Conservation (phyloP, 1,284 basidiomycete species). For the Melampsora occidentalis region DNA sequence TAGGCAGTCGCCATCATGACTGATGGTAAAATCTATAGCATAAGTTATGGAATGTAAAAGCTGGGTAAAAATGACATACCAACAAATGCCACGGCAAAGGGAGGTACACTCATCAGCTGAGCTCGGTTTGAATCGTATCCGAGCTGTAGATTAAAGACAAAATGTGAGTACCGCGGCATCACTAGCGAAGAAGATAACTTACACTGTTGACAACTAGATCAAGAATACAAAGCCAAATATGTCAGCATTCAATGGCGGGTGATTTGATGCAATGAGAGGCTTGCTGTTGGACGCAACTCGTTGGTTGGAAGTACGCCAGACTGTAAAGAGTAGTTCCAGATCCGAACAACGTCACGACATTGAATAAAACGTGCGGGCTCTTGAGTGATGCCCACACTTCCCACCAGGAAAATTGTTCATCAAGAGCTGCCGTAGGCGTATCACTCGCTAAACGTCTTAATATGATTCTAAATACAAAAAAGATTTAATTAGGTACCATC, state of each 20-base stretch:
- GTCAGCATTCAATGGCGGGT: not conserved
- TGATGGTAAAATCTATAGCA: not conserved
- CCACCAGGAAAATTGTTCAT: constrained; percentile 19
- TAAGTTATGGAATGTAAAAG: not conserved
- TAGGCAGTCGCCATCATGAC: constrained; percentile 35
- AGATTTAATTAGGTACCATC: not conserved
- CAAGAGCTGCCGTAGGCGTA: not conserved
- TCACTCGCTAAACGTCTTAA: constrained; percentile 16
- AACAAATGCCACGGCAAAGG: constrained; percentile 25
- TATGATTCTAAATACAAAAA: constrained; percentile 8
- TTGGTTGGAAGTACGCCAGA: constrained; percentile 39
- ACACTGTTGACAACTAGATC: constrained; percentile 7
- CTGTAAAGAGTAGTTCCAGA: constrained; percentile 26
- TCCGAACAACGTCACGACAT: constrained; percentile 31
- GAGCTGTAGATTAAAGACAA: constrained; percentile 6
- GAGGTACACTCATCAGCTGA: constrained; percentile 39
- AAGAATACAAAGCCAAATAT: not conserved
- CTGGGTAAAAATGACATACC: not conserved
- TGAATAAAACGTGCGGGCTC: constrained; percentile 38
- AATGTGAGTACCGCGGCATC: not conserved
- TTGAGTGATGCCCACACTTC: constrained; percentile 26
- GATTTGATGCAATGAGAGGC: not conserved
- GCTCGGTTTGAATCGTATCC: constrained; percentile 22
- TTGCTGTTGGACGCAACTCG: constrained; percentile 8
- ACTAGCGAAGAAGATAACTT: constrained; percentile 12